phyloP scores from a whole-genome alignment of 768 basidiomycete genomes.

The Podaxis rugospora region DNA sequence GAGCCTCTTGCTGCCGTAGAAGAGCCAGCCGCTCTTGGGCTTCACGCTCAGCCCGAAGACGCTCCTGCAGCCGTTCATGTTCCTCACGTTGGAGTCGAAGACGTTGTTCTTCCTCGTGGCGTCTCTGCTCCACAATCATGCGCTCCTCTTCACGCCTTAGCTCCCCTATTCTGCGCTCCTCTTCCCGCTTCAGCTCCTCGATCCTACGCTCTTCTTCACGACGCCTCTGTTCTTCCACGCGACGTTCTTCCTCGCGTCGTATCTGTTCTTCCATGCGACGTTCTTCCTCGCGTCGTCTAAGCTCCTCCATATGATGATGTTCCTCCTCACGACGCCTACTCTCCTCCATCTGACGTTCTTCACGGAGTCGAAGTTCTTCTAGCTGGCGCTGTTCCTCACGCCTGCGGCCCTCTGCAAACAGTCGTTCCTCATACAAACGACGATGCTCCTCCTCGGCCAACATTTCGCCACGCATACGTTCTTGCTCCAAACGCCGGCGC shows the following conservation, averaged over 20 bases:
- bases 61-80: constrained; percentile 12
- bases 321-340: constrained; percentile 11
- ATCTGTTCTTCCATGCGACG: constrained; percentile 14
- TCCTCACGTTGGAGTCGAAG: background rate
- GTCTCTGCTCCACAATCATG: constrained; percentile 5
- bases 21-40: constrained; percentile 21
- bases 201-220: background rate
- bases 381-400: constrained; percentile 7
- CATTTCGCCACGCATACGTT: background rate
- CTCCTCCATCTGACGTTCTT: constrained; percentile 11
- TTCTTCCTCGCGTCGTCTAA: constrained; percentile 13
- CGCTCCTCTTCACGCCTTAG: constrained; percentile 10
- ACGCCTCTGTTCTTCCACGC: constrained; percentile 4
- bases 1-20: constrained; percentile 18
- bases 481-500: constrained; percentile 10
- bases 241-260: constrained; percentile 9
- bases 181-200: constrained; percentile 2
- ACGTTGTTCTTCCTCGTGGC: constrained; percentile 16
- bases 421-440: constrained; percentile 11
- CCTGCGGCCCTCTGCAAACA: constrained; percentile 3
- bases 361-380: constrained; percentile 5
- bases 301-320: background rate
- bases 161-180: too few relatives aligned
- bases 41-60: constrained; percentile 22
- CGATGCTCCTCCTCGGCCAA: constrained; percentile 6